A percentile compares a stretch with the other conserved stretches of the same genome.
Conservation (phyloP, 2,329 filamentous ascomycete genomes). For the Trichophyton benhamiae region DNA sequence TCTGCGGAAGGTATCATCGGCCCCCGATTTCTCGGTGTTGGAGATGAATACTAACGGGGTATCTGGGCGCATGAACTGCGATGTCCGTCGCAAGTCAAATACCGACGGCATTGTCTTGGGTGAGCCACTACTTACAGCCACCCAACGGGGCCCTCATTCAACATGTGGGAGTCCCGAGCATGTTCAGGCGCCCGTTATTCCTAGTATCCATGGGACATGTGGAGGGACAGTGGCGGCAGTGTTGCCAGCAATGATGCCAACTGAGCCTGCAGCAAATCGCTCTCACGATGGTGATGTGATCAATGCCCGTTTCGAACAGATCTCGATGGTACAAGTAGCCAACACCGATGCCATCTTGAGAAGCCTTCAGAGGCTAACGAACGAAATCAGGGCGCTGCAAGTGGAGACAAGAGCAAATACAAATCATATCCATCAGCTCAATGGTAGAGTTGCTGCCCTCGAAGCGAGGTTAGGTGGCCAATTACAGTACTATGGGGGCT, state of each 20-base stretch:
- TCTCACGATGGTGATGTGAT: neutral
- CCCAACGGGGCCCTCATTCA: conserved; percentile 10
- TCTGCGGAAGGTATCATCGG: conserved; percentile 2
- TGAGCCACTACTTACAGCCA: conserved; percentile 9
- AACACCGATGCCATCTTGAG: neutral
- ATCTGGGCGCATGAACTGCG: neutral
- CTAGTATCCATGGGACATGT: conserved; percentile 12
- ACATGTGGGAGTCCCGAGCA: conserved; percentile 8
- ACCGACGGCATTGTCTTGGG: conserved; percentile 15
- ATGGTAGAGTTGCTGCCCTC: conserved; percentile 2
- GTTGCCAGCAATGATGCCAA: neutral
- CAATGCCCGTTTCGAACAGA: neutral
- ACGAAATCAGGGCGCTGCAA: neutral
- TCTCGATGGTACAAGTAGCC: neutral
- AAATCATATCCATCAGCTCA: neutral
- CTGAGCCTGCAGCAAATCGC: neutral
- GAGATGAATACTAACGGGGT: neutral
- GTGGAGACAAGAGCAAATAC: neutral
- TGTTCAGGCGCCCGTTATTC: conserved; percentile 5
- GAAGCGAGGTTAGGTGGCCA: conserved; percentile 1
- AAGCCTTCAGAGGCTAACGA: neutral
- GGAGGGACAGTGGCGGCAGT: neutral
- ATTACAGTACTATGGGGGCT: neutral
- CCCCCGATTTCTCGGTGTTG: neutral
- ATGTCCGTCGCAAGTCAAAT: neutral